Evolutionary conservation across 2,329 filamentous ascomycete genomes (phyloP).

Genomic region (Diaporthe vaccinii): DNA sequence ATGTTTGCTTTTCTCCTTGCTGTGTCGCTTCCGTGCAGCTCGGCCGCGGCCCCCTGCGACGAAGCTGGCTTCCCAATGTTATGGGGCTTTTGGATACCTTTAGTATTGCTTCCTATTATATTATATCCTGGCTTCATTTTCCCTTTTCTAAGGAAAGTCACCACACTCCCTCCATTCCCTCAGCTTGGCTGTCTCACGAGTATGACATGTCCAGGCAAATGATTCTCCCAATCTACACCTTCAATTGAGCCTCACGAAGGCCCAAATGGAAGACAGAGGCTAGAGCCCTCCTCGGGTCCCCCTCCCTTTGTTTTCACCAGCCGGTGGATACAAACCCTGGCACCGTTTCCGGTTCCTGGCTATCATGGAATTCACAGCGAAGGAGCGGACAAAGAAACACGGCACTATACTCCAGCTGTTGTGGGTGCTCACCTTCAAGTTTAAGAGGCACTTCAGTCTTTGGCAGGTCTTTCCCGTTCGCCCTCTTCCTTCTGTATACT

Average conservation of each 20-base stretch:
- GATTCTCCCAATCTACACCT: neutral
- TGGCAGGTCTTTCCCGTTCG: neutral
- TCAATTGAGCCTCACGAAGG: neutral
- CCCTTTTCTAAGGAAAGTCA: neutral
- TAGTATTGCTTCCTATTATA: slow-evolving; percentile 3
- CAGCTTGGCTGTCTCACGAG: neutral
- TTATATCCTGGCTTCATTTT: neutral
- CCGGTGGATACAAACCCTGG: neutral
- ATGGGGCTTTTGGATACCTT: neutral
- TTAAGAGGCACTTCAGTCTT: neutral
- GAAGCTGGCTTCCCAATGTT: neutral
- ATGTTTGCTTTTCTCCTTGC: neutral
- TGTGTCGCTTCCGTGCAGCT: neutral
- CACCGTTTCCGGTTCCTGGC: neutral
- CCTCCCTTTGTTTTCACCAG: neutral
- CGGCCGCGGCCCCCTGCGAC: neutral
- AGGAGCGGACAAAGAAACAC: neutral
- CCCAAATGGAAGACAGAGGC: neutral
- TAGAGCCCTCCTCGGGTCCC: neutral
- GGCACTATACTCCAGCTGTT: neutral
- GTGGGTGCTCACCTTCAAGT: neutral
- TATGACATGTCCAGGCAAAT: neutral
- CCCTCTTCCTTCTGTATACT: slow-evolving; percentile 10
- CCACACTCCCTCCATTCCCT: neutral
- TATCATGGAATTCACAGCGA: neutral